These are phyloP conservation scores for Candida smagusa DNA, from an alignment of 1,139 yeast species.

Conservation along the genomic window DNA sequence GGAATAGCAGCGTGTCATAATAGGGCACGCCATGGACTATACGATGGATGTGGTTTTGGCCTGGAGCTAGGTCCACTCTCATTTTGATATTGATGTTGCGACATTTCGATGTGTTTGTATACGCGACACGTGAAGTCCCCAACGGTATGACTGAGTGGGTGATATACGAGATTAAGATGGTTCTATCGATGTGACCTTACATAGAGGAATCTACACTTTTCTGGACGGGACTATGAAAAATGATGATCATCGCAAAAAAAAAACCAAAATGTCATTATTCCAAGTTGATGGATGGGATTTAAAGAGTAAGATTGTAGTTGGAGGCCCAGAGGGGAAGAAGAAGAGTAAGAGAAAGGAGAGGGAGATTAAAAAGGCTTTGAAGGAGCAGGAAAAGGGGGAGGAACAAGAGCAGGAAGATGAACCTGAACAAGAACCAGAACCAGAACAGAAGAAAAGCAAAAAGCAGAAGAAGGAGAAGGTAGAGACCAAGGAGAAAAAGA, in stretches of 20 bases:
- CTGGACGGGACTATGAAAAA: background rate
- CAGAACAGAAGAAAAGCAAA: slow-evolving; percentile 15
- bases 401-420: slow-evolving; percentile 1
- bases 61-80: slow-evolving; percentile 30
- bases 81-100: background rate
- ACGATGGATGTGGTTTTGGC: slow-evolving; percentile 26
- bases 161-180: too few species aligned
- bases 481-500: slow-evolving; percentile 10
- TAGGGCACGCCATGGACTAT: slow-evolving; percentile 19
- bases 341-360: slow-evolving; percentile 30
- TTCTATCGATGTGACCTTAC: too few species aligned
- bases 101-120: background rate
- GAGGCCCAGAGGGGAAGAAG: slow-evolving; percentile 31
- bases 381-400: slow-evolving; percentile 12
- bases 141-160: too few species aligned
- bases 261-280: slow-evolving; percentile 58
- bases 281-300: slow-evolving; percentile 83
- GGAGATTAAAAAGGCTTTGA: slow-evolving; percentile 28
- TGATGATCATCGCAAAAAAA: slow-evolving; percentile 4
- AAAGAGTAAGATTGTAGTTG: slow-evolving; percentile 51
- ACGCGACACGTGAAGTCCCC: background rate
- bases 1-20: slow-evolving; percentile 33
- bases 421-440: slow-evolving; percentile 9
- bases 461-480: slow-evolving; percentile 10
- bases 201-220: background rate